Conservation (phyloP, 2,329 filamentous ascomycete species). For the Alternaria arborescens region DNA sequence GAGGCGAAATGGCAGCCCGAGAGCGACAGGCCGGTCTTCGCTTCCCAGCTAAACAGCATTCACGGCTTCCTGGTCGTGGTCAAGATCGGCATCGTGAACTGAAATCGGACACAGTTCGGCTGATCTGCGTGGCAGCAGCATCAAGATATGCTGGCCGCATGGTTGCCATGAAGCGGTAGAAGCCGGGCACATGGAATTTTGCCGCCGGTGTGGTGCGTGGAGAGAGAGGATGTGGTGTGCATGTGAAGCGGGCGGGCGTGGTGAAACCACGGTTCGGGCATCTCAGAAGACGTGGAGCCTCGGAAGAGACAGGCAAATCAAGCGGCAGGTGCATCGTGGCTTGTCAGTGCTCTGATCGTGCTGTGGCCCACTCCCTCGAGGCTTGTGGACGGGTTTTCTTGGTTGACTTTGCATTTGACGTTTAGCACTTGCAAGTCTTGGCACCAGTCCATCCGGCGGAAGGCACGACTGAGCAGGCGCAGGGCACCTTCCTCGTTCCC, state of each 20-base stretch:
- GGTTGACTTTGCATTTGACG: constrained; percentile 20
- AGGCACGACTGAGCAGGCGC: constrained; percentile 14
- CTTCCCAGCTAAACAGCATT: background rate
- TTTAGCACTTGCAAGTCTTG: constrained; percentile 17
- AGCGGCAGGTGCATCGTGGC: background rate
- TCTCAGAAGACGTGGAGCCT: background rate
- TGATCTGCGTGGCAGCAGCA: constrained; percentile 13
- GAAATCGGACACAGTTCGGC: constrained; percentile 17
- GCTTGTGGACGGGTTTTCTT: constrained; percentile 8
- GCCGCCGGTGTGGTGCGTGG: background rate
- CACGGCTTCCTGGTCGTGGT: constrained; percentile 4
- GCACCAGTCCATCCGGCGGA: constrained; percentile 21
- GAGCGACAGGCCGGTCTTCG: constrained; percentile 1
- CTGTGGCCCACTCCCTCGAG: constrained; percentile 2
- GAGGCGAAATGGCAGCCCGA: constrained; percentile 5
- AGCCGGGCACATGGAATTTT: constrained; percentile 9
- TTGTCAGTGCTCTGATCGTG: constrained; percentile 3
- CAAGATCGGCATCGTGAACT: constrained; percentile 12
- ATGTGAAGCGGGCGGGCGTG: constrained; percentile 1
- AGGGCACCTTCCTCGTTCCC: constrained; percentile 25
- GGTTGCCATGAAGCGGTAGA: constrained; percentile 3
- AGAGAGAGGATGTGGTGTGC: background rate
- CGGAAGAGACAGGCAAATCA: background rate
- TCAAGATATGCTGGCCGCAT: constrained; percentile 7
- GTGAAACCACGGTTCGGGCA: constrained; percentile 4